Base-by-base conservation (phyloP, 148 eudicot genomes). In the Vaccinium vitisidaea region DNA sequence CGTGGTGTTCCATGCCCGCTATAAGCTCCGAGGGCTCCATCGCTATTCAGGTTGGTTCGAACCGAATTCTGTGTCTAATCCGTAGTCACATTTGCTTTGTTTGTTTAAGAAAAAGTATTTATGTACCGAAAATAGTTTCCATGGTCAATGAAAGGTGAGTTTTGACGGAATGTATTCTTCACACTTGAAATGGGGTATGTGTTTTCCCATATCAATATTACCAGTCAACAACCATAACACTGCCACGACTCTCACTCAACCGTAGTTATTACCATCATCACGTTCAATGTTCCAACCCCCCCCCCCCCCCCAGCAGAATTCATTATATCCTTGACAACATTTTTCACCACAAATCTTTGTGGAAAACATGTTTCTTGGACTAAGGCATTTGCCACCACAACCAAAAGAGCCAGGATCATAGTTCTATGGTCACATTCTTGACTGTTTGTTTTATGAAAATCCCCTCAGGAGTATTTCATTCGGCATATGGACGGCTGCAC, bases 1-100 rank as follows among this genome's bases (percentile, higher is more conserved):
- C 70, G 93, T 88, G 52, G 98, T 96, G 36, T 92, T 92, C 80
- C 99, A 96, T 88, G 99, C n/a, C 98, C 1, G 89, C 97, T 39
- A 84, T 94, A 56, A 86, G 92, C 79, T 92, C 94, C 19, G 83
- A 88, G 18, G 86, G 90, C 58, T 85, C 94, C 27, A 82, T 88
- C 6, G 97, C 97, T n/a, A 63, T 87, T 85, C 98, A 95, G 94
- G 98, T 94, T 69, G 6, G 74, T 69, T 27, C 71, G 1, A 23
- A 65, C 71, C 32, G 23, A 65, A 65, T 65, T 65, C 15, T 65
- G 71, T 65, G 9, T 65, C 32, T 65, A 65, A 65, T 25, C 5
- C 11, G 3, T 65, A 65, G 25, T 25, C 5, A 25, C 4, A 0
- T 67, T 3, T 0, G 5, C 16, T 69, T 69, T 69, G 74, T 69